These are phyloP conservation scores for Yamadazyma siamensis DNA, from an alignment of 1,139 yeast species.

Conservation along the genomic window DNA sequence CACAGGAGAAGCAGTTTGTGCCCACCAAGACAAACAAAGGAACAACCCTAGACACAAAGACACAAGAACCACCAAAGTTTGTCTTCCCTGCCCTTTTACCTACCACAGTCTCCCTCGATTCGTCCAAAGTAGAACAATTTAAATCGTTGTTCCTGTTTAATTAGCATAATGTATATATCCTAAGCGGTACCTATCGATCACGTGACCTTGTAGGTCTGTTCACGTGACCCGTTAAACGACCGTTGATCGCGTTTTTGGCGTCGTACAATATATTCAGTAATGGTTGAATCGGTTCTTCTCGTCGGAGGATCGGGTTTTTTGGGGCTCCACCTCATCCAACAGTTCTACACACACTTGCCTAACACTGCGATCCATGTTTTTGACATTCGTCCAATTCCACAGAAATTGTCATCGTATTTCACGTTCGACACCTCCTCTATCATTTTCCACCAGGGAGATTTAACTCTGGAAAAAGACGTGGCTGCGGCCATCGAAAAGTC, in stretches of 20 bases:
- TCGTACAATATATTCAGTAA: no score
- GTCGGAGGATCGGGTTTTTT: conserved; percentile 95
- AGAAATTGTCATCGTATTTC: conserved; percentile 63
- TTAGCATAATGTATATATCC: no score
- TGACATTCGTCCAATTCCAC: conserved; percentile 86
- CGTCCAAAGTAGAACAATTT: conserved; percentile 5
- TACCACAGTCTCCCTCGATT: conserved; percentile 4
- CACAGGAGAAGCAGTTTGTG: no score
- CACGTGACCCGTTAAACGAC: no score
- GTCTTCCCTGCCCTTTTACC: conserved; percentile 6
- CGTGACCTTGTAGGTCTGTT: no score
- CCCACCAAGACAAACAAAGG: no score
- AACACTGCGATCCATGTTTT: conserved; percentile 77
- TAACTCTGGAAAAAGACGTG: conserved; percentile 73
- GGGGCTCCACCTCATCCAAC: conserved; percentile 87
- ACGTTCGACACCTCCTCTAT: conserved; percentile 63
- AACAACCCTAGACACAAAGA: no score
- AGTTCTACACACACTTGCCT: conserved; percentile 67
- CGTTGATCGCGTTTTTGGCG: no score
- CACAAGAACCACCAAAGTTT: conserved; percentile 1
- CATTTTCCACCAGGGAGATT: conserved; percentile 72
- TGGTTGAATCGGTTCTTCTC: conserved; percentile 68
- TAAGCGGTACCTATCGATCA: no score
- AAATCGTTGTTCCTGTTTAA: conserved; percentile 6
- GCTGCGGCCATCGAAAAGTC: conserved; percentile 55